Percentiles rank a stretch among this genome's conserved stretches.
Evolutionary conservation across 768 basidiomycete genomes (phyloP).

Genomic region (Mycena pura): DNA sequence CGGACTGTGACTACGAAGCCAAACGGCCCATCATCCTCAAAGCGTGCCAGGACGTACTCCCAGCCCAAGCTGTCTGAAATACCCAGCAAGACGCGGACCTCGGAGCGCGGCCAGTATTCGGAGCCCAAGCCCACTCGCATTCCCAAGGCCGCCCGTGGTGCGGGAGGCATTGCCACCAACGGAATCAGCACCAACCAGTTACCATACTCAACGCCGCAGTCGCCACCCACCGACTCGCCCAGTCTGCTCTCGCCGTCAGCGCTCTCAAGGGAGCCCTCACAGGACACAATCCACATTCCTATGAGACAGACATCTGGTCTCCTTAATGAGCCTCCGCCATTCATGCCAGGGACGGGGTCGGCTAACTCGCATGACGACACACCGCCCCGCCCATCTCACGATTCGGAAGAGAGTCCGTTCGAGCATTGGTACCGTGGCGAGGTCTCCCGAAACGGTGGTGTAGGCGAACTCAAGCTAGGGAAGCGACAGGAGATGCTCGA

Average conservation of each 20-base stretch:
- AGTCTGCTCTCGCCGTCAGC: slow-evolving; percentile 32
- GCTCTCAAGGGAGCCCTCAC: slow-evolving; percentile 19
- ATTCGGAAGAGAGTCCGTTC: slow-evolving; percentile 84
- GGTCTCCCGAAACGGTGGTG: slow-evolving; percentile 86
- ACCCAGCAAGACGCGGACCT: slow-evolving; percentile 42
- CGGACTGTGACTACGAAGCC: slow-evolving; percentile 38
- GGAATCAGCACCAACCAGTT: slow-evolving; percentile 23
- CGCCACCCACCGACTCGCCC: slow-evolving; percentile 36
- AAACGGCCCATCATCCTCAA: slow-evolving; percentile 42
- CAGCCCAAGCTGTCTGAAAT: slow-evolving; percentile 59
- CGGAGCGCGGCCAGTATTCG: slow-evolving; percentile 47
- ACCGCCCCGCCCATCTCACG: slow-evolving; percentile 64
- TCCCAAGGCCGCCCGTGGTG: slow-evolving; percentile 45
- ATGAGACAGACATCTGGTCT: slow-evolving; percentile 52
- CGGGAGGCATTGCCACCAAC: slow-evolving; percentile 30
- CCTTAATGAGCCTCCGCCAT: slow-evolving; percentile 71
- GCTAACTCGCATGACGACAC: slow-evolving; percentile 50
- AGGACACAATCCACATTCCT: slow-evolving; percentile 36
- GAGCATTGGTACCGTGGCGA: slow-evolving; percentile 94
- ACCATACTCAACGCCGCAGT: slow-evolving; percentile 20
- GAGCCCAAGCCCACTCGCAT: slow-evolving; percentile 58
- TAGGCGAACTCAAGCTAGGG: slow-evolving; percentile 81
- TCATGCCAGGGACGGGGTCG: slow-evolving; percentile 52
- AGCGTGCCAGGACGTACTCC: slow-evolving; percentile 70
- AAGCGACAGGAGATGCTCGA: slow-evolving; percentile 84